These are phyloP conservation scores for Pyrenophora teres DNA, from an alignment of 2,329 filamentous ascomycete species.

Conservation along the genomic window DNA sequence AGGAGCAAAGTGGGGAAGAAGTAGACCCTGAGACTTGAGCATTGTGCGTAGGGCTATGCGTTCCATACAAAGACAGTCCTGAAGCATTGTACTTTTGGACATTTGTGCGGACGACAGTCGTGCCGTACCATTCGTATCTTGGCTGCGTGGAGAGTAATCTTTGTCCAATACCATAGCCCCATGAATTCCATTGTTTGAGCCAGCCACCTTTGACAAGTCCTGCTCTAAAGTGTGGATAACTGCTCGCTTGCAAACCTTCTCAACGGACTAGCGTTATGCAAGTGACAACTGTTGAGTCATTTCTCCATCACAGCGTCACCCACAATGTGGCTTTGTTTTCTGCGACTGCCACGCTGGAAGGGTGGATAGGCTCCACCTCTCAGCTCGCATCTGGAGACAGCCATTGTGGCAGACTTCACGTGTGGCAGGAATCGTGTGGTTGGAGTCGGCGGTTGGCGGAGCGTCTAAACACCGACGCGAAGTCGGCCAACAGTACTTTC, in stretches of 20 bases:
- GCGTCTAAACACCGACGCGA: slow-evolving; percentile 1
- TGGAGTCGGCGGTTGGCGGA: slow-evolving; percentile 2
- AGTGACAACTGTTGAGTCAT: slow-evolving; percentile 7
- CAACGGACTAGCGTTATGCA: slow-evolving; percentile 5
- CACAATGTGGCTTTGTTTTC: slow-evolving; percentile 3
- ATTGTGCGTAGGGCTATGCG: background rate
- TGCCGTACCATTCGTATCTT: slow-evolving; percentile 1
- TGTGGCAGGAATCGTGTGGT: background rate
- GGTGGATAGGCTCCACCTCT: slow-evolving; percentile 6
- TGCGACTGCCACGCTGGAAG: background rate
- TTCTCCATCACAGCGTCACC: slow-evolving; percentile 1
- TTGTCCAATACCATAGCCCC: background rate
- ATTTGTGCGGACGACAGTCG: slow-evolving; percentile 1
- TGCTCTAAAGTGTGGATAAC: background rate
- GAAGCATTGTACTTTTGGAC: background rate
- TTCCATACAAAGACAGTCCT: background rate
- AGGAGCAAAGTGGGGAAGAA: slow-evolving; percentile 5
- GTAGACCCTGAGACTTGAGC: slow-evolving; percentile 1
- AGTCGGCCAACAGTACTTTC: slow-evolving; percentile 1
- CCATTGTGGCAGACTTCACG: slow-evolving; percentile 5
- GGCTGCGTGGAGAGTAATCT: background rate
- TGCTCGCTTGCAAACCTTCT: slow-evolving; percentile 6
- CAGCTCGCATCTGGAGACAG: slow-evolving; percentile 9
- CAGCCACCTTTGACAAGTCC: background rate
- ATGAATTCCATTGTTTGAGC: background rate